Conservation (phyloP, 2,329 filamentous ascomycete species). For the Aspergillus pseudotamarii region DNA sequence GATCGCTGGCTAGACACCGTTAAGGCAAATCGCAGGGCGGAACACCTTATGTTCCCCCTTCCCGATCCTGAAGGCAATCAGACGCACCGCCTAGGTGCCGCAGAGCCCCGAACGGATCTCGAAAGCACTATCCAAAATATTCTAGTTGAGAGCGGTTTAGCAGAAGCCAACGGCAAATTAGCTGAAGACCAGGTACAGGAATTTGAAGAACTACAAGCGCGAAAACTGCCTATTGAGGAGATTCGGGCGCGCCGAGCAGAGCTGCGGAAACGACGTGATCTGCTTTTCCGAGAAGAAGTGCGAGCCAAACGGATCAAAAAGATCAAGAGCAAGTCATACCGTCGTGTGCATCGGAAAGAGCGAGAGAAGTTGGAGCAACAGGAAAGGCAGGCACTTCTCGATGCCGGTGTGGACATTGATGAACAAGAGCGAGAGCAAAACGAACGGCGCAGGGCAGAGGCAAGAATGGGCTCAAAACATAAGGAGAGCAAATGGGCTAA, state of each 20-base stretch:
- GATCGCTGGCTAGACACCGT: slow-evolving; percentile 93
- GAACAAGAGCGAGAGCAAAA: slow-evolving; percentile 67
- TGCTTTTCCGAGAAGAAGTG: slow-evolving; percentile 85
- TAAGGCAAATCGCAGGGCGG: slow-evolving; percentile 87
- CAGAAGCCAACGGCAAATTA: slow-evolving; percentile 59
- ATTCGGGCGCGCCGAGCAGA: slow-evolving; percentile 72
- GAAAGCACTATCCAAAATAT: slow-evolving; percentile 86
- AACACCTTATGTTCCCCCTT: slow-evolving; percentile 86
- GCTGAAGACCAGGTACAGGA: slow-evolving; percentile 68
- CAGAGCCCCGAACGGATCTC: slow-evolving; percentile 74
- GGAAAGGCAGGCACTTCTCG: slow-evolving; percentile 60
- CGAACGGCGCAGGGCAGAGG: slow-evolving; percentile 77
- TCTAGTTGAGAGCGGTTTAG: slow-evolving; percentile 82
- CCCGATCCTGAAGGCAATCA: slow-evolving; percentile 67
- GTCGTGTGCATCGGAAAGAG: slow-evolving; percentile 85
- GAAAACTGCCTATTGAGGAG: slow-evolving; percentile 72
- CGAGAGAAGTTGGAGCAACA: slow-evolving; percentile 61
- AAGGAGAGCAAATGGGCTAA: slow-evolving; percentile 93
- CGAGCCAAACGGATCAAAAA: slow-evolving; percentile 94
- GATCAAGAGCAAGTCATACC: slow-evolving; percentile 97
- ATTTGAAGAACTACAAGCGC: slow-evolving; percentile 69
- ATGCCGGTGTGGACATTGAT: slow-evolving; percentile 62
- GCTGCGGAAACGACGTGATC: slow-evolving; percentile 77
- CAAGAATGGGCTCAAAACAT: slow-evolving; percentile 83
- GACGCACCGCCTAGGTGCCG: slow-evolving; percentile 57